Percentiles rank a stretch among this genome's conserved stretches.
Conservation (phyloP, 257 asterid species). For the Penstemon davidsonii region DNA sequence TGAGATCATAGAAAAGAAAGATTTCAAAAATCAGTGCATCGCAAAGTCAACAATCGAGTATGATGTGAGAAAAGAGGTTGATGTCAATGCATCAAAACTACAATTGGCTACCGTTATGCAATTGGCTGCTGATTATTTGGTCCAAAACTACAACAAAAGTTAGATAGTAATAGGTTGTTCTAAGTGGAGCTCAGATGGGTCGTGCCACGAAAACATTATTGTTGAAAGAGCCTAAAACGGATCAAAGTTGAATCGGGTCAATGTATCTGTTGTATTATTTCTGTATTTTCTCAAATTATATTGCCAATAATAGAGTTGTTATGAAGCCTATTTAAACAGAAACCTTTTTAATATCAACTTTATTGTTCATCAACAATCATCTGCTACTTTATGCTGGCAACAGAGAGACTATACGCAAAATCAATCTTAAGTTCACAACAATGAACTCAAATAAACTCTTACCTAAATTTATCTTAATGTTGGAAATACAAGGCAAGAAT, state of each 20-base stretch:
- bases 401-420: neutral
- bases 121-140: slow-evolving; percentile 25
- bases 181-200: no score
- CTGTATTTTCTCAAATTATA: no score
- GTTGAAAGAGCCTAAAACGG: no score
- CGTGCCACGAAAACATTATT: no score
- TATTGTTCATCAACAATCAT: no score
- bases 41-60: slow-evolving; percentile 37
- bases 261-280: neutral
- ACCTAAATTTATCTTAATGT: neutral
- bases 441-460: neutral
- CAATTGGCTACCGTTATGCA: slow-evolving; percentile 29
- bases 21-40: slow-evolving; percentile 34
- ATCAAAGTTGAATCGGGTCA: no score
- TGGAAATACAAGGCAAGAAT: neutral
- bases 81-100: slow-evolving; percentile 28
- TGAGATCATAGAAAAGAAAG: slow-evolving; percentile 31
- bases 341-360: no score
- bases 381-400: neutral
- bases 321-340: no score
- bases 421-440: neutral
- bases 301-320: no score
- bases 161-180: no score
- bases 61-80: slow-evolving; percentile 35
- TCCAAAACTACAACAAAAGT: neutral